A percentile compares a stretch with the other conserved stretches of the same genome.
Evolutionary conservation across 345 rosid genomes (phyloP).

Genomic region (Ceriops tagal): DNA sequence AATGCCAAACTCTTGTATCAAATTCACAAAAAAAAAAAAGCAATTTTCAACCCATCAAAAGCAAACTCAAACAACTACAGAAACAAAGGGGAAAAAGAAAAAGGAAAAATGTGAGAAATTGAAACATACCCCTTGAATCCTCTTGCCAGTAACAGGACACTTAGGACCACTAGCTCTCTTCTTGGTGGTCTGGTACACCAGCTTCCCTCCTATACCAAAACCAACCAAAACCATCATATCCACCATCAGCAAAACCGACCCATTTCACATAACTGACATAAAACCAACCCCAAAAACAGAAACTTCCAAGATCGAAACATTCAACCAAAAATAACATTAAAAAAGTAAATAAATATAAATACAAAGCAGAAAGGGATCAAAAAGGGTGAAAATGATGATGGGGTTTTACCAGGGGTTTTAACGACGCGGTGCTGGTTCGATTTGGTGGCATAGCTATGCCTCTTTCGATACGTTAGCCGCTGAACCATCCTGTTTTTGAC

Average conservation of each 20-base stretch:
- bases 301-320: not conserved
- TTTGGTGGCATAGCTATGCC: constrained; percentile 94
- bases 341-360: not conserved
- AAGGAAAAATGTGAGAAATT: not conserved
- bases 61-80: not conserved
- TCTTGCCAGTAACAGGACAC: constrained; percentile 35
- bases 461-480: constrained; percentile 75
- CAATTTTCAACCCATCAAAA: not conserved
- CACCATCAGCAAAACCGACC: not conserved
- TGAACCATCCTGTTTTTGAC: constrained; percentile 56
- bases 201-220: constrained; percentile 23
- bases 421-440: constrained; percentile 89
- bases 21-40: too few relatives aligned
- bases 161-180: constrained; percentile 37
- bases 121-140: constrained; percentile 31
- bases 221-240: not conserved
- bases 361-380: not conserved
- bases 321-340: not conserved
- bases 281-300: not conserved
- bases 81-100: not conserved
- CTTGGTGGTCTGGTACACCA: constrained; percentile 31
- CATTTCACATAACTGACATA: not conserved
- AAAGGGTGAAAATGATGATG: not conserved
- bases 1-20: too few relatives aligned
- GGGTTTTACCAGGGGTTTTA: constrained; percentile 74